These are phyloP conservation scores for Mycothermus thermophilus DNA, from an alignment of 495 filamentous ascomycete species.

Conservation along the genomic window DNA sequence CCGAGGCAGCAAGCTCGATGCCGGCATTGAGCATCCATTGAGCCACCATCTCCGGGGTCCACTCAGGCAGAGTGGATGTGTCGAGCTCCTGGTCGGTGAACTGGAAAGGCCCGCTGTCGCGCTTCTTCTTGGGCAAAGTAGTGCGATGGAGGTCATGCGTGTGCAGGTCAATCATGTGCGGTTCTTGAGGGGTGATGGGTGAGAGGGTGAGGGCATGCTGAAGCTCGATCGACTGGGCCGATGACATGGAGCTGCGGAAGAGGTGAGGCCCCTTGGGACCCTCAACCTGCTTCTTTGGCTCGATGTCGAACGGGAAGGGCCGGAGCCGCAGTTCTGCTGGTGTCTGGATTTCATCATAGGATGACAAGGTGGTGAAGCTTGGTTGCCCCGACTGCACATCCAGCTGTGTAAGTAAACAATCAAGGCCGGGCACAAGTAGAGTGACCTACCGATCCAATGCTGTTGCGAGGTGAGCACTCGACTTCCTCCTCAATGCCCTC, in stretches of 20 bases:
- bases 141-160: conserved; percentile 22
- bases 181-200: conserved; percentile 39
- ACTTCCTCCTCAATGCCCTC: conserved; percentile 41
- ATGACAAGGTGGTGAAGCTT: conserved; percentile 62
- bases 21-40: conserved; percentile 62
- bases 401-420: too few species aligned
- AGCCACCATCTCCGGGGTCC: conserved; percentile 64
- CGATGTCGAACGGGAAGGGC: conserved; percentile 8
- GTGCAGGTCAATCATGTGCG: conserved; percentile 21
- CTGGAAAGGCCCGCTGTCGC: conserved; percentile 28
- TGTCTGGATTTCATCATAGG: conserved; percentile 60
- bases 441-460: conserved; percentile 54
- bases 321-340: conserved; percentile 39
- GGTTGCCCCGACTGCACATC: conserved; percentile 43
- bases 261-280: conserved; percentile 79
- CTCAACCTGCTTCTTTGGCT: conserved; percentile 40
- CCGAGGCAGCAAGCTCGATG: conserved; percentile 57
- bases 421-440: too few species aligned
- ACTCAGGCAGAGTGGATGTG: conserved; percentile 42
- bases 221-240: conserved; percentile 38
- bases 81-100: conserved; percentile 44
- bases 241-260: conserved; percentile 51
- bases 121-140: conserved; percentile 18
- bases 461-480: conserved; percentile 48
- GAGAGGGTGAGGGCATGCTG: conserved; percentile 52